Base-by-base conservation (phyloP, 495 filamentous ascomycete genomes). In the Entonaema liquescens region DNA sequence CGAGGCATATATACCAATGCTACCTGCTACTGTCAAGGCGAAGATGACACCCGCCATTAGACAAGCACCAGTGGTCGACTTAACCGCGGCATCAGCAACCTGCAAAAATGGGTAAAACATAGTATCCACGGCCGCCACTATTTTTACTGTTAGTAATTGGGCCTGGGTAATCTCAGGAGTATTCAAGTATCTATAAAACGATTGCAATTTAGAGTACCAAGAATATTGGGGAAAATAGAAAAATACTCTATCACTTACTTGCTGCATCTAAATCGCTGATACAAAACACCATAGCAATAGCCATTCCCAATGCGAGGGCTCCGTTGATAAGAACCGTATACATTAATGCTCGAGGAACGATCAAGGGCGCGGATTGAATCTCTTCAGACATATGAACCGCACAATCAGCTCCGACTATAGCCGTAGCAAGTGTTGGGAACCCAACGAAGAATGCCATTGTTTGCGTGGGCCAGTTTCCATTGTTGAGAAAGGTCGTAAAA, bases 301-400 rank as follows among this genome's bases (percentile, higher is more conserved):
- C 62, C 78, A 87, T 86, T 35, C 77, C 79, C 62, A 86, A 84
- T 0, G 83, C 84, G 15, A 86, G 70, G 2, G 74, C 56, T n/a
- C 83, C 84, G 38, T 87, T 88, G 35, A 75, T 69, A 1, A 72
- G 49, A 25, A 75, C 60, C 19, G 69, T 75, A 5, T 77, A 75
- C 29, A 87, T 76, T 52, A 87, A 79, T 0, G 81, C 79, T 7
- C 74, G 78, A 0, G 85, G 85, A 1, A 88, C 78, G 0, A 81
- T 74, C 0, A 79, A 59, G 1, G 82, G 69, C 1, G 85, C 85
- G 1, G 84, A 82, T 2, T 79, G 66, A 31, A 86, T 82, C 64
- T 88, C 86, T 66, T 88, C 86, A 8, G 86, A 77, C 84, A 87
- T 86, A 78, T 86, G 78, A 25, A 77, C 75, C 25, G 74, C 72